Conservation (phyloP, 1,284 basidiomycete genomes). For the Pseudozyma sp. region DNA sequence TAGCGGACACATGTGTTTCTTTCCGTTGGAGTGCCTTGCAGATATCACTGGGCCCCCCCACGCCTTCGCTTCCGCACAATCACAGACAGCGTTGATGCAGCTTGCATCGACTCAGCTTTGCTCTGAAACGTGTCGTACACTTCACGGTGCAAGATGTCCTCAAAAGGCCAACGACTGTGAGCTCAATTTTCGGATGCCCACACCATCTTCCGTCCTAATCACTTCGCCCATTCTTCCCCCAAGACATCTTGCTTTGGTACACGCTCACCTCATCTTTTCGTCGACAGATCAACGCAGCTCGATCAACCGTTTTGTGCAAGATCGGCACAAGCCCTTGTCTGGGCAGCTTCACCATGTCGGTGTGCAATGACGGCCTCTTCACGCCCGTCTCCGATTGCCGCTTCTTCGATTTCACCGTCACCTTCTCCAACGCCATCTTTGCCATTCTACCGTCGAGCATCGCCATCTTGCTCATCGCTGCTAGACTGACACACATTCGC, state of each 20-base stretch:
- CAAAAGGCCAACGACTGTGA: slow-evolving; percentile 1
- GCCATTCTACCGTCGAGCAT: slow-evolving; percentile 38
- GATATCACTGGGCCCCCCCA: not conserved
- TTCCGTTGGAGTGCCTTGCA: slow-evolving; percentile 1
- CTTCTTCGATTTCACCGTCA: slow-evolving; percentile 58
- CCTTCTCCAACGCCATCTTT: slow-evolving; percentile 52
- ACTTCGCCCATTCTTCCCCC: not conserved
- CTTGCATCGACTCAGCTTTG: slow-evolving; percentile 10
- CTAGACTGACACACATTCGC: slow-evolving; percentile 17
- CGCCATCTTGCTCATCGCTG: slow-evolving; percentile 27
- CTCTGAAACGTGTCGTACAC: not conserved
- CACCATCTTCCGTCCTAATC: not conserved
- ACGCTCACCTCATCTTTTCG: not conserved
- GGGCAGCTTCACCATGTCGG: slow-evolving; percentile 6
- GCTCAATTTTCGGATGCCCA: not conserved
- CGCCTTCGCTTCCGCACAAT: not conserved
- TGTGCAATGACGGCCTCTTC: slow-evolving; percentile 46
- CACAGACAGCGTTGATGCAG: too few species aligned
- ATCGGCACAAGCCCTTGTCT: not conserved
- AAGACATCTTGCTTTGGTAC: not conserved
- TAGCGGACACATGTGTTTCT: slow-evolving; percentile 1
- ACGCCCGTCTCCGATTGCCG: slow-evolving; percentile 55
- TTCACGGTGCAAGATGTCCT: not conserved
- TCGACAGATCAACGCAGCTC: not conserved
- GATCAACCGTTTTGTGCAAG: not conserved